Evolutionary conservation across 805 yeast genomes (phyloP).

Genomic region (Saccharomycopsis guyanensis): DNA sequence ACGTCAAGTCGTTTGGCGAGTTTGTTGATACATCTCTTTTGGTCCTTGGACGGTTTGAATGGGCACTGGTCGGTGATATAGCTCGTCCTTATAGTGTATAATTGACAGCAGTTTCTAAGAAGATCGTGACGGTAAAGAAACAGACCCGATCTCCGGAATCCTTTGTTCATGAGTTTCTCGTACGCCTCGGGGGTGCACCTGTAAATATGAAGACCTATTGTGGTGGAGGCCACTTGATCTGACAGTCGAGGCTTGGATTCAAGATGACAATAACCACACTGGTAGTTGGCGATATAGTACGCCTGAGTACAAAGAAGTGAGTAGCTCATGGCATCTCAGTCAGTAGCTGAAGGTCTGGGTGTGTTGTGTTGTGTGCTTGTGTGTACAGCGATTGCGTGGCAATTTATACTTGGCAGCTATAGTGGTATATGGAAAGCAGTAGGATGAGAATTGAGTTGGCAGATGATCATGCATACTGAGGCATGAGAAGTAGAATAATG

Average conservation of each 20-base stretch:
- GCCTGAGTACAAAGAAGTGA: background rate
- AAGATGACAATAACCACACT: conserved; percentile 17
- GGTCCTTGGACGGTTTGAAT: conserved; percentile 54
- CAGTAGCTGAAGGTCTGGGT: too few relatives aligned
- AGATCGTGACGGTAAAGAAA: conserved; percentile 62
- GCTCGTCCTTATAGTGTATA: conserved; percentile 67
- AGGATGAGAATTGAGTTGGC: too few relatives aligned
- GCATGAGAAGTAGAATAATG: too few relatives aligned
- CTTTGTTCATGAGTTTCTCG: conserved; percentile 59
- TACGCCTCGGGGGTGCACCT: conserved; percentile 34
- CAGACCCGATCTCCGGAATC: conserved; percentile 73
- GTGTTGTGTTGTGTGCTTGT: too few relatives aligned
- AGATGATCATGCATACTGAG: too few relatives aligned
- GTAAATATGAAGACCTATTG: conserved; percentile 9
- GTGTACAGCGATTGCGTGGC: too few relatives aligned
- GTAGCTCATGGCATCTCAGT: too few relatives aligned
- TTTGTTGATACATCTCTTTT: conserved; percentile 55
- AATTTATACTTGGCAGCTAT: too few relatives aligned
- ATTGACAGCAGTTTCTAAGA: conserved; percentile 67
- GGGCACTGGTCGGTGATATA: conserved; percentile 21
- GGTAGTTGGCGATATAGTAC: conserved; percentile 3
- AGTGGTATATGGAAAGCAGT: too few relatives aligned
- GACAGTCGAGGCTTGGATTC: conserved; percentile 3
- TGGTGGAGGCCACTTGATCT: conserved; percentile 1
- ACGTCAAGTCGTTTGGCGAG: conserved; percentile 38